Evolutionary conservation across 2,329 filamentous ascomycete species (phyloP).

Genomic region (Monosporascus sp.): DNA sequence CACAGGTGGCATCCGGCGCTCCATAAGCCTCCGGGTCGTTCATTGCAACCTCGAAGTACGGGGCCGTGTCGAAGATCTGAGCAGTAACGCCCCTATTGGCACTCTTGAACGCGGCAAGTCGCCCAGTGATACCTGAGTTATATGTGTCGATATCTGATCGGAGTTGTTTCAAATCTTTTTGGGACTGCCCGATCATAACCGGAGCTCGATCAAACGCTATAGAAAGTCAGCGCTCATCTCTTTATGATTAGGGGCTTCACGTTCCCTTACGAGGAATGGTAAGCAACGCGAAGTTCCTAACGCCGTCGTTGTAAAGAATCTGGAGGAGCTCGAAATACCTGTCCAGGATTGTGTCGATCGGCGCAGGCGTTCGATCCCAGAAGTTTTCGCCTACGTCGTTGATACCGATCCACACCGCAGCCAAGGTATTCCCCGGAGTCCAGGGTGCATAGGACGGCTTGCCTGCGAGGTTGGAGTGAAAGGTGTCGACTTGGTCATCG

Average conservation of each 20-base stretch:
- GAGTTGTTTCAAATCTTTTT: slow-evolving; percentile 1
- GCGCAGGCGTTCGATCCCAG: slow-evolving; percentile 18
- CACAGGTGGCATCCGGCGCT: slow-evolving; percentile 12
- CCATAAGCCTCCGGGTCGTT: slow-evolving; percentile 16
- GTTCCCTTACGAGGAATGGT: slow-evolving; percentile 12
- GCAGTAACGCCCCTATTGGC: slow-evolving; percentile 7
- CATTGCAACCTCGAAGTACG: slow-evolving; percentile 9
- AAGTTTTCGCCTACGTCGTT: slow-evolving; percentile 26
- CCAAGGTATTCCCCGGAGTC: slow-evolving; percentile 13
- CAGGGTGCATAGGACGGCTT: slow-evolving; percentile 8
- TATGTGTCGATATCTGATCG: slow-evolving; percentile 13
- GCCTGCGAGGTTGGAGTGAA: slow-evolving; percentile 8
- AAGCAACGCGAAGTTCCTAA: slow-evolving; percentile 14
- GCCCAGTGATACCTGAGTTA: slow-evolving; percentile 9
- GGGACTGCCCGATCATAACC: slow-evolving; percentile 6
- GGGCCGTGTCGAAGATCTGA: slow-evolving; percentile 12
- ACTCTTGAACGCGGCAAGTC: slow-evolving; percentile 10
- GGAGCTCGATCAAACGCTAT: slow-evolving; percentile 15
- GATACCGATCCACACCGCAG: slow-evolving; percentile 26
- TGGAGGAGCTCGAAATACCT: slow-evolving; percentile 14
- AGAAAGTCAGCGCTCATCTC: neutral
- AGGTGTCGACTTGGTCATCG: slow-evolving; percentile 21
- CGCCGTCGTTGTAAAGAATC: slow-evolving; percentile 9
- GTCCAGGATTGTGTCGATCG: slow-evolving; percentile 8
- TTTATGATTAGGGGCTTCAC: neutral